These are phyloP conservation scores for Fusarium staphyleae DNA, from an alignment of 2,329 filamentous ascomycete species.

Conservation along the genomic window DNA sequence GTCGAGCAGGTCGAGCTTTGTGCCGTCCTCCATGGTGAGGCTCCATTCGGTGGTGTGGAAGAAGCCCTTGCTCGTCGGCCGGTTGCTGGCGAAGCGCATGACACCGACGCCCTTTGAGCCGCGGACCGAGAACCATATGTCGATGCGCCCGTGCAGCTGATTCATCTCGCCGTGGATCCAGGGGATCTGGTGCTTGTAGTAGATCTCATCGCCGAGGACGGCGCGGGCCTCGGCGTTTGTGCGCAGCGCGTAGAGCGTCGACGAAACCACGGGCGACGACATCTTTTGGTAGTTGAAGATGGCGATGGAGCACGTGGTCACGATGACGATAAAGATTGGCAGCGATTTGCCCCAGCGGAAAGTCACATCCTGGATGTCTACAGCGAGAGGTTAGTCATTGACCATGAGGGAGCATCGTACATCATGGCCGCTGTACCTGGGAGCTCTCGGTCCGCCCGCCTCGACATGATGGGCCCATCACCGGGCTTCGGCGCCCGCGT, in stretches of 20 bases:
- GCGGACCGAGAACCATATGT: conserved; percentile 87
- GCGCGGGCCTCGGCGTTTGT: conserved; percentile 78
- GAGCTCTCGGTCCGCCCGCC: conserved; percentile 70
- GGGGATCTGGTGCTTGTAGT: conserved; percentile 78
- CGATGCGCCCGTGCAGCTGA: conserved; percentile 88
- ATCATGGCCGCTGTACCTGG: conserved; percentile 56
- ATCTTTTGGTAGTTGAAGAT: conserved; percentile 99
- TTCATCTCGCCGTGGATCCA: conserved; percentile 91
- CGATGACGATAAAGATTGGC: conserved; percentile 78
- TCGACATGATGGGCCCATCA: conserved; percentile 69
- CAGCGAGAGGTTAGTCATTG: background rate
- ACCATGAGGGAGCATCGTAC: too few relatives aligned
- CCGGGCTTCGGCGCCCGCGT: conserved; percentile 64
- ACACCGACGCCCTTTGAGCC: conserved; percentile 74
- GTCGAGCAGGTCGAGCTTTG: conserved; percentile 75
- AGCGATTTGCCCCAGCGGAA: conserved; percentile 75
- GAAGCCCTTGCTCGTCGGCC: conserved; percentile 65
- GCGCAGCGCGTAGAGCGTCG: conserved; percentile 89
- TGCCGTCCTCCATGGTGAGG: conserved; percentile 69
- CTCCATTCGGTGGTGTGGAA: conserved; percentile 95
- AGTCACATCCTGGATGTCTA: conserved; percentile 52
- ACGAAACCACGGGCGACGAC: conserved; percentile 84
- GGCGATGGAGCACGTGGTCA: conserved; percentile 75
- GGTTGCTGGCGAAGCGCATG: conserved; percentile 81
- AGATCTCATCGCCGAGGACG: conserved; percentile 85